Conservation (phyloP, 202 grass and related monocot species). For the Miscanthus sacchariflorus region DNA sequence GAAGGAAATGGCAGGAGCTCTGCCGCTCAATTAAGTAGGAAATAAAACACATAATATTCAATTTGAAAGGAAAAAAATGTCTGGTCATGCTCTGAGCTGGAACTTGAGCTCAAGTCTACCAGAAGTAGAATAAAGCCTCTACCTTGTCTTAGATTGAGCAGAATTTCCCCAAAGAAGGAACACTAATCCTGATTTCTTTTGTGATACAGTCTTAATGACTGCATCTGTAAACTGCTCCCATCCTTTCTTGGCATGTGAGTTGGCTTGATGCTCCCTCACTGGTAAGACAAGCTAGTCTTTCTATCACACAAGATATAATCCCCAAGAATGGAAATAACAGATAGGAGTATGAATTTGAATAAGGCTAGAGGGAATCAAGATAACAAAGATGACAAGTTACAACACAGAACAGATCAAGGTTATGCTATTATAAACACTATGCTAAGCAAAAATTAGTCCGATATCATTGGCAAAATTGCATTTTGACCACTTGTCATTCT, state of each 20-base stretch:
- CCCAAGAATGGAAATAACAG: neutral
- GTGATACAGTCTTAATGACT: constrained; percentile 86
- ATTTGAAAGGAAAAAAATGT: neutral
- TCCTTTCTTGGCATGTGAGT: constrained; percentile 97
- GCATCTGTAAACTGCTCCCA: constrained; percentile 97
- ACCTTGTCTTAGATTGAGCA: constrained; percentile 88
- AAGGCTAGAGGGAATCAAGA: neutral
- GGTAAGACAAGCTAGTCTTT: neutral
- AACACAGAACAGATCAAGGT: constrained; percentile 20
- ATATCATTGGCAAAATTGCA: neutral
- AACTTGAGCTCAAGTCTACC: constrained; percentile 10
- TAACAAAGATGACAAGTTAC: neutral
- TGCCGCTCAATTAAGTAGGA: no score
- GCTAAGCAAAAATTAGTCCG: neutral
- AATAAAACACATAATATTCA: neutral
- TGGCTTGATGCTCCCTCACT: constrained; percentile 90
- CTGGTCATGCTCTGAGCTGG: neutral
- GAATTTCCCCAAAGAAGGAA: constrained; percentile 99
- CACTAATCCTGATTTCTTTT: constrained; percentile 80
- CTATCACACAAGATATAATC: constrained; percentile 26
- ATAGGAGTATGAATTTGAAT: neutral
- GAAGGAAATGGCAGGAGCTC: no score
- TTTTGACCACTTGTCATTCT: neutral
- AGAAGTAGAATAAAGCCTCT: constrained; percentile 44
- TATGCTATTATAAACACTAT: neutral